A percentile compares a stretch with the other conserved stretches of the same genome.
phyloP scores from a whole-genome alignment of 345 rosid species.

The Ceriops zippeliana region DNA sequence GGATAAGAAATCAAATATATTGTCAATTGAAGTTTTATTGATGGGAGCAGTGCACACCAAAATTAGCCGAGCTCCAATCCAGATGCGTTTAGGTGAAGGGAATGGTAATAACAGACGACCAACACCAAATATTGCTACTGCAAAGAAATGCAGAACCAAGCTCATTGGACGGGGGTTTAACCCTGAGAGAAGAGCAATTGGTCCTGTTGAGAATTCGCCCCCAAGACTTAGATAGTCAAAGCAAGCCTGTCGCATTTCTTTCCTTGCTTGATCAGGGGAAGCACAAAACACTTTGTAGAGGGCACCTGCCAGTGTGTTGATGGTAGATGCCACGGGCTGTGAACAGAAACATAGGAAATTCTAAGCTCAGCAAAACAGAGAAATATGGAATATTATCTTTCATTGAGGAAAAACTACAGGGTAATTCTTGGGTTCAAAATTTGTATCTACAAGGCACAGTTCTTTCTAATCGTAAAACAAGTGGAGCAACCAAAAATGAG shows the following conservation, averaged over 20 bases:
- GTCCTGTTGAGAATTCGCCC: conserved; percentile 26
- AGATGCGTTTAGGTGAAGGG: conserved; percentile 27
- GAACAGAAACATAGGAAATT: background rate
- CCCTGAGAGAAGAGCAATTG: conserved; percentile 27
- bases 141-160: conserved; percentile 31
- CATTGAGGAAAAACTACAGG: background rate
- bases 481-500: background rate
- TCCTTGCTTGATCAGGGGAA: conserved; percentile 32
- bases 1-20: background rate
- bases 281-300: conserved; percentile 30
- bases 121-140: conserved; percentile 27
- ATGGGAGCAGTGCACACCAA: conserved; percentile 6
- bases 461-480: background rate
- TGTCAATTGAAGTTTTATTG: no score
- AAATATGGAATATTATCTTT: background rate
- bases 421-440: background rate
- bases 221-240: conserved; percentile 32
- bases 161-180: conserved; percentile 32
- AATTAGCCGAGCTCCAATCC: conserved; percentile 28
- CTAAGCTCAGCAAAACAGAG: background rate
- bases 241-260: conserved; percentile 34
- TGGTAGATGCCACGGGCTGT: conserved; percentile 34
- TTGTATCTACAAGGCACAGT: background rate
- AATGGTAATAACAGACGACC: conserved; percentile 29
- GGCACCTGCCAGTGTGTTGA: conserved; percentile 32